Evolutionary conservation across 345 rosid genomes (phyloP), one percentile per base, ranked within the genome.

Genomic region (Salix suchowensis): DNA sequence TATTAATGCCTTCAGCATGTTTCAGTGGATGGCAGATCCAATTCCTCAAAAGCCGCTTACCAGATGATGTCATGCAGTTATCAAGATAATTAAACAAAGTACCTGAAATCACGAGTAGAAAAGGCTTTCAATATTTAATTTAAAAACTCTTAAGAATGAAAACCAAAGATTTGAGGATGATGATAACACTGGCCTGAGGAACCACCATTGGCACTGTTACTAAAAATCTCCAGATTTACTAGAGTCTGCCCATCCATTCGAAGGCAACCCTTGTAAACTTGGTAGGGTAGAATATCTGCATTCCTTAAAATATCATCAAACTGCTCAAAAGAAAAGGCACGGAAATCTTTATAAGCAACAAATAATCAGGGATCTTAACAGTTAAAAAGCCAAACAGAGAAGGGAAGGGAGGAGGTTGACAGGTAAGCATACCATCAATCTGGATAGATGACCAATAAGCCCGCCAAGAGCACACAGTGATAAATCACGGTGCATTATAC

Each of bases 11-110:
- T 44, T 70, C 90, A 76, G 83, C 88, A 88, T 87, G 88, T 84
- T 91, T 93, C 68, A 93, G 89, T 28, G 98, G 98, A 82, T 93
- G 98, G 83, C 97, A 95, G 74, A 95, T 93, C 97, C 98, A 95
- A 78, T 80, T 86, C 84, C 98, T 88, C 74, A 95, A 87, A 74
- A 91, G 93, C 74, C 97, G 89, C 82, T 88, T 95, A 23, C 98
- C 97, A 77, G 93, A 87, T 79, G 92, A 84, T 58, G 93, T 93
- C 70, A 90, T 70, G 77, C 97, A 95, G 83, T 83, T 90, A 80
- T 95, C 90, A 74, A 95, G 96, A 86, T 90, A 90, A 66, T 89
- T 89, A 85, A 86, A 88, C 79, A 95, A 89, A 77, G 97, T 95
- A 79, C 97, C 98, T 95, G 86, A 55, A 84, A 85, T 23, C 60